Base-by-base conservation (phyloP, 345 rosid species). In the Citrus inodora region DNA sequence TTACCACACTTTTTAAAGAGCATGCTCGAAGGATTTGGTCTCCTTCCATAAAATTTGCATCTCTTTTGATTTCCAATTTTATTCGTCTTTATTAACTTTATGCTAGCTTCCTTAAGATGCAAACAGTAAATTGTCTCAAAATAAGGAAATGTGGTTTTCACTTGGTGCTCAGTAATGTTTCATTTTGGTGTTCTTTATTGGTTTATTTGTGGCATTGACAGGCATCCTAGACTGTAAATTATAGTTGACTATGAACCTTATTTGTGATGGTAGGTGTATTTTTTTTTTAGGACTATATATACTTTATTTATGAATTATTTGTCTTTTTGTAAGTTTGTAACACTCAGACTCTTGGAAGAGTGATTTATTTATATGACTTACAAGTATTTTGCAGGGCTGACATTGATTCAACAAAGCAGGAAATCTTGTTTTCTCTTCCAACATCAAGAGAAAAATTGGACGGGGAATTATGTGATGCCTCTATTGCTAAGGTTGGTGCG, bases 351-450 rank as follows among this genome's bases (percentile, higher is more conserved):
- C 56, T 5, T 53, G 64, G 24, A 53, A 53, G 48, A 30, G 38
- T 63, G 61, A 4, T 65, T 59, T 32, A 33, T 33, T 28, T 46
- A 32, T 24, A 10, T 73, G 37, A 67, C 33, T 33, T 65, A 65
- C 37, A 65, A 32, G 22, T 62, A 56, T 64, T 76, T 81, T 83
- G 80, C 83, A 91, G 92, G 89, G 80, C 76, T 68, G 80, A 61
- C 28, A 14, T 58, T 61, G 80, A 83, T 65, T 75, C 74, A 28
- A 71, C 78, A 76, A 63, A 78, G 68, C 81, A 38, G 76, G 84
- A 72, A 40, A n/a, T 58, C 71, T 79, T 87, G 83, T 79, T 81
- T 67, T 83, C 83, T 82, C 73, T 28, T 58, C 59, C 81, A 80
- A 82, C 83, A 27, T 73, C 67, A 69, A 80, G 76, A 63, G 78